Conservation (phyloP, 768 basidiomycete species). For the Boletus sp. region DNA sequence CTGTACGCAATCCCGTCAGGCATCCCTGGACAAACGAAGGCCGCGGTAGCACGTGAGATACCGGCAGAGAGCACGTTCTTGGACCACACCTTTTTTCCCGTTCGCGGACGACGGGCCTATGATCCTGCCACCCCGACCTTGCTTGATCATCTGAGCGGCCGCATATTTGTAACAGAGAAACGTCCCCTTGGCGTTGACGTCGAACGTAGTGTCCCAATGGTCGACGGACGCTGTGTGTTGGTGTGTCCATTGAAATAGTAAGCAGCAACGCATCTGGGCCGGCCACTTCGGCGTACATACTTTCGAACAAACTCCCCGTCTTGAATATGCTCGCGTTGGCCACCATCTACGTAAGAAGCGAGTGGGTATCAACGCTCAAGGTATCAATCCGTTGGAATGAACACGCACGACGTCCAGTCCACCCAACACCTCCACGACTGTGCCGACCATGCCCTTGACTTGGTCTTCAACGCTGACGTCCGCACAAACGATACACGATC, state of each 20-base stretch:
- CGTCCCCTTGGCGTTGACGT: slow-evolving; percentile 36
- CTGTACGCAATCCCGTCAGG: not conserved
- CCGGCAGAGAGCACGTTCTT: not conserved
- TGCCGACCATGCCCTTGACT: not conserved
- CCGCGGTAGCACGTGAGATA: not conserved
- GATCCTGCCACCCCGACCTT: slow-evolving; percentile 39
- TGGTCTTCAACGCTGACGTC: not conserved
- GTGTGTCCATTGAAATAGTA: not conserved
- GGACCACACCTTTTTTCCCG: not conserved
- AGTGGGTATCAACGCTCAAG: not conserved
- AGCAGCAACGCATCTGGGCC: not conserved
- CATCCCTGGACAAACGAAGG: slow-evolving; percentile 5
- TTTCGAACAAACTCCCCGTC: not conserved
- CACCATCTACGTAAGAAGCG: not conserved
- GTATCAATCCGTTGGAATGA: not conserved
- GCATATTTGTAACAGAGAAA: slow-evolving; percentile 39
- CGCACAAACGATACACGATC: not conserved
- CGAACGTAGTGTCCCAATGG: slow-evolving; percentile 31
- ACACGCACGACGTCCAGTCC: not conserved
- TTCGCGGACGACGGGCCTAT: slow-evolving; percentile 13
- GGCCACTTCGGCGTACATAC: not conserved
- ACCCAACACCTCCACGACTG: not conserved
- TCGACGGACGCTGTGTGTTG: slow-evolving; percentile 24
- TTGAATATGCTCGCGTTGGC: not conserved
- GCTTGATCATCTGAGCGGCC: slow-evolving; percentile 39